Conservation (phyloP, 2,329 filamentous ascomycete species). For the Diaporthe sp. region DNA sequence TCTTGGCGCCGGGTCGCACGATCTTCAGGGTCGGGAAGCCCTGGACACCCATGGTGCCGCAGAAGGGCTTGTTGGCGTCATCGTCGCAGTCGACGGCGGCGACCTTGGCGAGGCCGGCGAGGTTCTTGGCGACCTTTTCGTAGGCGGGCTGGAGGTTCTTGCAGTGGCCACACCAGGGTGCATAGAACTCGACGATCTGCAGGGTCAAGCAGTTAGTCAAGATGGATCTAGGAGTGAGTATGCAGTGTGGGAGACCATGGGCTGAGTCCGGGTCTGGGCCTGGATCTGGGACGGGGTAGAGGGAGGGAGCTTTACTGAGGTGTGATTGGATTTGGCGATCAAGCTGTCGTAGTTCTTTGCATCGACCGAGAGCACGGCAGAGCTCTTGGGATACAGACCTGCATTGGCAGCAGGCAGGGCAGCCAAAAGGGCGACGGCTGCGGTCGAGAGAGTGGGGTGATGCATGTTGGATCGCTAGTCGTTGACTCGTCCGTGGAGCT, state of each 20-base stretch:
- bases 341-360: constrained; percentile 83
- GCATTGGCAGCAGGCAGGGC: constrained; percentile 71
- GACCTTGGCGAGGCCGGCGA: constrained; percentile 93
- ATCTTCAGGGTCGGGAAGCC: constrained; percentile 98
- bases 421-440: constrained; percentile 73
- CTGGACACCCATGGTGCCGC: constrained; percentile 86
- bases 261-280: not conserved
- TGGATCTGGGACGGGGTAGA: not conserved
- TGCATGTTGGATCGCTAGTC: constrained; percentile 59
- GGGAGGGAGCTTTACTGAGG: constrained; percentile 73
- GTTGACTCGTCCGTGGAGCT: constrained; percentile 10
- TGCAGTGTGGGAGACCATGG: too few species aligned
- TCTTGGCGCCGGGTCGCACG: constrained; percentile 85
- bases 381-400: constrained; percentile 86
- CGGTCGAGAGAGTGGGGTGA: constrained; percentile 65
- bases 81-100: constrained; percentile 96
- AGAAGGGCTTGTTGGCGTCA: constrained; percentile 90
- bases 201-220: constrained; percentile 19
- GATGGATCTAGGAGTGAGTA: not conserved
- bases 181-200: constrained; percentile 87
- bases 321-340: constrained; percentile 91
- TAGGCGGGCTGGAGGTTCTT: constrained; percentile 95
- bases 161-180: constrained; percentile 98
- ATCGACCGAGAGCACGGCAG: constrained; percentile 86
- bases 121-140: constrained; percentile 90